These are phyloP conservation scores for Mucor indicus DNA, from an alignment of 371 early-diverging fungal species.

Conservation along the genomic window DNA sequence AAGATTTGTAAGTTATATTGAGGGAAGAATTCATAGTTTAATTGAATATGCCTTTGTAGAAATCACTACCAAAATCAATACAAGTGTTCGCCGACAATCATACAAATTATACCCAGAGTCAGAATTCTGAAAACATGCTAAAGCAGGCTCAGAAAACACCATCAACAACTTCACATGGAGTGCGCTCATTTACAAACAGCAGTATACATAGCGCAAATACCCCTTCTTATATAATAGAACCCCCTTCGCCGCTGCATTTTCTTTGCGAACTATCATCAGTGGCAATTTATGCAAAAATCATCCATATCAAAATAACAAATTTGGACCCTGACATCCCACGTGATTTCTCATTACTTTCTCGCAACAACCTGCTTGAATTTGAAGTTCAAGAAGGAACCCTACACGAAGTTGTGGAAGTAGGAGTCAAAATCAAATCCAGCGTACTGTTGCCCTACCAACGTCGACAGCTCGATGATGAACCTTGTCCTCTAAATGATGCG, in stretches of 20 bases:
- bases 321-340: background rate
- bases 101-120: slow-evolving; percentile 10
- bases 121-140: too few relatives aligned
- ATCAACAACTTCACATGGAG: background rate
- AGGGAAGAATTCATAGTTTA: background rate
- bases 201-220: background rate
- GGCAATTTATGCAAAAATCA: slow-evolving; percentile 11
- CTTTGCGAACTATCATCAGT: slow-evolving; percentile 6
- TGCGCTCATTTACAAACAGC: background rate
- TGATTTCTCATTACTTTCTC: slow-evolving; percentile 5
- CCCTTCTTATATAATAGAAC: background rate
- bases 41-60: background rate
- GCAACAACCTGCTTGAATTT: slow-evolving; percentile 7
- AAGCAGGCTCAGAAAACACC: too few relatives aligned
- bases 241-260: slow-evolving; percentile 7
- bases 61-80: slow-evolving; percentile 2
- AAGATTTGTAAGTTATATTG: slow-evolving; percentile 5
- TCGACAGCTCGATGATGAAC: background rate
- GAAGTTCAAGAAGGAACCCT: slow-evolving; percentile 8
- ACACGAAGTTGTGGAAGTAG: slow-evolving; percentile 4
- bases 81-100: background rate
- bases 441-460: slow-evolving; percentile 2
- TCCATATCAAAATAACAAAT: slow-evolving; percentile 9
- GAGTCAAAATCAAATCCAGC: slow-evolving; percentile 3
- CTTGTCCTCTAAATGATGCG: slow-evolving; percentile 4